These are phyloP conservation scores for Tetragonia tetragonoides DNA, from an alignment of 148 eudicot genomes.

Conservation along the genomic window DNA sequence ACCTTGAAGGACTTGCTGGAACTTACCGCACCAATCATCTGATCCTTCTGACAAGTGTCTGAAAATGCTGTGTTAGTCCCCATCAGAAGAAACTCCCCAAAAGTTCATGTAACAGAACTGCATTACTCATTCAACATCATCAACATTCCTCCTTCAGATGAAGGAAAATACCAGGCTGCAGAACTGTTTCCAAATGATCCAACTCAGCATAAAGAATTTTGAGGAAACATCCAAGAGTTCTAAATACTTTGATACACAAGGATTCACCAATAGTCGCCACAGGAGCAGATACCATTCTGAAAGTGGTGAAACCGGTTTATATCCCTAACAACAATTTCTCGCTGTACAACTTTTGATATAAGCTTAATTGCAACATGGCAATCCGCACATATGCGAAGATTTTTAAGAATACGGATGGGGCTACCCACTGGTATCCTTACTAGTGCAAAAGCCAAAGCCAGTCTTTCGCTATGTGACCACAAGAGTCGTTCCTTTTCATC, in stretches of 20 bases:
- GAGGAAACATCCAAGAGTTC: not conserved
- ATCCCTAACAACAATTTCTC: conserved; percentile 84
- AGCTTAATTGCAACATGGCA: conserved; percentile 70
- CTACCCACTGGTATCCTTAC: conserved; percentile 52
- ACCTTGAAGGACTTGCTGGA: not conserved
- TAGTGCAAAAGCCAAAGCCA: conserved; percentile 80
- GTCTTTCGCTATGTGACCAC: conserved; percentile 90
- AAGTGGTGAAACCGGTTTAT: conserved; percentile 91
- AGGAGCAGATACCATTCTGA: conserved; percentile 65
- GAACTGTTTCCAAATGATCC: not conserved
- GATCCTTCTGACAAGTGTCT: not conserved
- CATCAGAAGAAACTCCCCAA: not conserved
- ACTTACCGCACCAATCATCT: conserved; percentile 3
- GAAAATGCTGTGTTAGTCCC: not conserved
- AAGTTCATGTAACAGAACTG: not conserved
- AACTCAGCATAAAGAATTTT: not conserved
- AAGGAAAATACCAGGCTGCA: not conserved
- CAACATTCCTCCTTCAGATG: not conserved
- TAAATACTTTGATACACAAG: not conserved
- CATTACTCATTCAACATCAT: not conserved
- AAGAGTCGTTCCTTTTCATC: conserved; percentile 69
- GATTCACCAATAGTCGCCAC: conserved; percentile 84
- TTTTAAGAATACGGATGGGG: conserved; percentile 81
- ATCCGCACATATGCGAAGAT: conserved; percentile 78
- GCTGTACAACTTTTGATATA: conserved; percentile 56